A percentile compares a stretch with the other conserved stretches of the same genome.
Evolutionary conservation across 306 rosid genomes (phyloP).

Genomic region (Macrotyloma uniflorum): DNA sequence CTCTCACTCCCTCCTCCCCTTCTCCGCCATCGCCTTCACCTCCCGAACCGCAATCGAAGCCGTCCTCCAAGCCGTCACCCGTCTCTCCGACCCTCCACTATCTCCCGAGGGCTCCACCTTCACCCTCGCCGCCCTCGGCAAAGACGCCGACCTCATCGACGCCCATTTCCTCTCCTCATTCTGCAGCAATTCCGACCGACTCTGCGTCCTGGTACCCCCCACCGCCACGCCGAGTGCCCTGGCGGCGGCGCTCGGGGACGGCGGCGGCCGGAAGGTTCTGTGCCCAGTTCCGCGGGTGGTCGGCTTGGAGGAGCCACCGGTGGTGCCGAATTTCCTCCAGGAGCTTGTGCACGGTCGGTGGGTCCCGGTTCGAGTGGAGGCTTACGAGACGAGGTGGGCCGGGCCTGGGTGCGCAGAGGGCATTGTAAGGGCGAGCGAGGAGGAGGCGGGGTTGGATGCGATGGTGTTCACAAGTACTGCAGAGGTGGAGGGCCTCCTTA

Average conservation of each 20-base stretch:
- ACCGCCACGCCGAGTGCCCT: slow-evolving; percentile 58
- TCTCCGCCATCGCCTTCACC: slow-evolving; percentile 79
- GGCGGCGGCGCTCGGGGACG: slow-evolving; percentile 52
- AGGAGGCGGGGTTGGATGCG: slow-evolving; percentile 53
- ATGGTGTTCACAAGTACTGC: slow-evolving; percentile 77
- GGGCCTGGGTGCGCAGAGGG: slow-evolving; percentile 60
- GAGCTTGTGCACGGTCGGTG: slow-evolving; percentile 54
- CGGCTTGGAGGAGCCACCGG: slow-evolving; percentile 69
- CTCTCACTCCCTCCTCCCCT: slow-evolving; percentile 48
- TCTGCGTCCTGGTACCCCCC: slow-evolving; percentile 59
- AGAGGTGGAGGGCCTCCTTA: slow-evolving; percentile 83
- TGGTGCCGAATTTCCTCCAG: slow-evolving; percentile 63
- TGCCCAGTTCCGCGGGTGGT: slow-evolving; percentile 65
- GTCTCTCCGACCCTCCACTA: slow-evolving; percentile 50
- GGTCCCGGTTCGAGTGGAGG: slow-evolving; percentile 60
- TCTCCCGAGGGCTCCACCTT: slow-evolving; percentile 52
- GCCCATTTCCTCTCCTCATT: slow-evolving; percentile 37
- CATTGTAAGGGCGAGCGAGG: slow-evolving; percentile 51
- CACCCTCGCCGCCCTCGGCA: slow-evolving; percentile 73
- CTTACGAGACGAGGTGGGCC: slow-evolving; percentile 80
- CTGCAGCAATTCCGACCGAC: slow-evolving; percentile 28
- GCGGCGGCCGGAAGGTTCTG: slow-evolving; percentile 51
- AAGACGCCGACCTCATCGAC: slow-evolving; percentile 70
- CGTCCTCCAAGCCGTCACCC: slow-evolving; percentile 49
- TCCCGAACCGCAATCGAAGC: slow-evolving; percentile 69